Evolutionary conservation across 1,139 yeast species (phyloP).

Genomic region (Geotrichum histeridarum): DNA sequence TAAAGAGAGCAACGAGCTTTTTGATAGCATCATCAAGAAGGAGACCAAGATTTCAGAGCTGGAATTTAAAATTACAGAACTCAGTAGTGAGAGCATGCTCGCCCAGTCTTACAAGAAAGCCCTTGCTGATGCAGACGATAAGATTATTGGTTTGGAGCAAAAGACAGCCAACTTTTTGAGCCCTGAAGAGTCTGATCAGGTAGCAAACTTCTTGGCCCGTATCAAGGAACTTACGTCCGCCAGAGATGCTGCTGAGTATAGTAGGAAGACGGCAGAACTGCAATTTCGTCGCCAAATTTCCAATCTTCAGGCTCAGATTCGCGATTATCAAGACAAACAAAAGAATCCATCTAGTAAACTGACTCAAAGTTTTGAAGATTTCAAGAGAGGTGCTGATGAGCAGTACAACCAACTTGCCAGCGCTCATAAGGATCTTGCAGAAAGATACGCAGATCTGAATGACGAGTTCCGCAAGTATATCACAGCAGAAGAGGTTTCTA

Average conservation of each 20-base stretch:
- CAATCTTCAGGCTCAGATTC: conserved; percentile 21
- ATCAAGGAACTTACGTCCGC: conserved; percentile 7
- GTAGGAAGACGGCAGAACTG: conserved; percentile 18
- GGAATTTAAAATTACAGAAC: conserved; percentile 26
- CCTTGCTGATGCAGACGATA: conserved; percentile 24
- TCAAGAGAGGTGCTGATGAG: conserved; percentile 23
- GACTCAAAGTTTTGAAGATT: conserved; percentile 22
- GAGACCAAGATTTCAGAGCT: conserved; percentile 24
- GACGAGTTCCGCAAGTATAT: conserved; percentile 20
- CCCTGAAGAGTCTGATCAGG: conserved; percentile 8
- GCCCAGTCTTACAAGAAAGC: conserved; percentile 24
- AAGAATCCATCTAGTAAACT: conserved; percentile 18
- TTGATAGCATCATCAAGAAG: conserved; percentile 19
- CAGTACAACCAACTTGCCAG: conserved; percentile 25
- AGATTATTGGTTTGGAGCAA: conserved; percentile 21
- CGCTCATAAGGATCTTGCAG: conserved; percentile 28
- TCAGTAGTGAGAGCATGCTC: conserved; percentile 19
- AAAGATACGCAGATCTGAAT: conserved; percentile 24
- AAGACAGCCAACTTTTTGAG: conserved; percentile 6
- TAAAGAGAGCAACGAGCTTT: conserved; percentile 22
- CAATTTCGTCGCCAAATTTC: conserved; percentile 22
- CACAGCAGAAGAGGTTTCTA: not conserved
- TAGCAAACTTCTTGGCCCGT: conserved; percentile 7
- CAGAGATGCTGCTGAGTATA: conserved; percentile 20
- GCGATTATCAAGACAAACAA: conserved; percentile 20